Evolutionary conservation across 495 filamentous ascomycete species (phyloP), one percentile per base, ranked within the genome.

Genomic region (Immersiella caudata): DNA sequence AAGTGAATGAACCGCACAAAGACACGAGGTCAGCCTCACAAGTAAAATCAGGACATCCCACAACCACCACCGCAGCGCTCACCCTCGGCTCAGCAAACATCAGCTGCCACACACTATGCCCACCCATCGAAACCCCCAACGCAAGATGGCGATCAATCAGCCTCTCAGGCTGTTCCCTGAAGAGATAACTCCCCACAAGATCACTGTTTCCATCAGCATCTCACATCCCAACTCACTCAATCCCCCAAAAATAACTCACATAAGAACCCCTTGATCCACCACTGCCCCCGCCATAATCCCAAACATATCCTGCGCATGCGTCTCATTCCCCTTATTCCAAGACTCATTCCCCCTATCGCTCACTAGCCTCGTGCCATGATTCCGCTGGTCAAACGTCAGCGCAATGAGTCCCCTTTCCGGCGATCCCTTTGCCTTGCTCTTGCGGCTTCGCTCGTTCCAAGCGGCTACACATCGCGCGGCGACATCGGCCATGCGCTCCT

Each of bases 221-320:
- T 51, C 49, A 29, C 24, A 46, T 66, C 24, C 21, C 36, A 1
- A 5, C 14, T n/a, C 51, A 11, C 33, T 33, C 9, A 54, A n/a
- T 49, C 49, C n/a, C 20, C 51, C 55, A 54, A 12, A 65, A 40
- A n/a, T n/a, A n/a, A 75, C 72, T 56, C 35, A 75, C 74, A 77
- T 16, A 64, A 77, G 49, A 22, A 70, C 64, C 60, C 86, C 89
- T 12, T 89, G 87, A 75, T 98, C 95, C 20, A 82, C 75, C 16
- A 92, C 89, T 8, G 91, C 93, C 56, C 93, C 93, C 61, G 75
- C 77, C 68, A 78, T 75, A 55, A 69, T 75, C 29, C 71, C 86
- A 74, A 94, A 94, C 91, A 96, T 94, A 73, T 97, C 93, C 71
- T 89, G 87, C 22, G 92, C 94, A 83, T 99, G 95, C 7, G 83